A percentile compares a stretch with the other conserved stretches of the same genome.
These are phyloP conservation scores for Alternaria triticimaculans DNA, from an alignment of 2,329 filamentous ascomycete species.

Conservation along the genomic window DNA sequence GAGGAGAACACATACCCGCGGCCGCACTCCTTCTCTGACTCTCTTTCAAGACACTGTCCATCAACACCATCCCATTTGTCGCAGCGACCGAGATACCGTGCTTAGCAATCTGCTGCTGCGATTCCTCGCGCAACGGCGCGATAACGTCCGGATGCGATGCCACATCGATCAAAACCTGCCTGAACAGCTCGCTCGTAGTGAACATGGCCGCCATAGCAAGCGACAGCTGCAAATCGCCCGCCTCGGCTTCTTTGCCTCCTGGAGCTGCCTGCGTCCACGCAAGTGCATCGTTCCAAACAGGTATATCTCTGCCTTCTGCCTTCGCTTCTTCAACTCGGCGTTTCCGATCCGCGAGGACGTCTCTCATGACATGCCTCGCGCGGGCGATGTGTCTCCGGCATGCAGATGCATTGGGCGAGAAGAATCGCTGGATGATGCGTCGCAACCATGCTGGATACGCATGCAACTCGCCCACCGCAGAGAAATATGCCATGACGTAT, in stretches of 20 bases:
- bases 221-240: slow-evolving; percentile 1
- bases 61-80: neutral
- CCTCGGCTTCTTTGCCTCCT: neutral
- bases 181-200: slow-evolving; percentile 1
- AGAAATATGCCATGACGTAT: neutral
- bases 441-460: neutral
- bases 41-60: slow-evolving; percentile 3
- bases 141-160: neutral
- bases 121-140: neutral
- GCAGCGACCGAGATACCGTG: neutral
- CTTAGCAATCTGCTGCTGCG: neutral
- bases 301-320: neutral
- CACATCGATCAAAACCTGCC: neutral
- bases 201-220: neutral
- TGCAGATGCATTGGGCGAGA: neutral
- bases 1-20: neutral
- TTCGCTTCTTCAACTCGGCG: neutral
- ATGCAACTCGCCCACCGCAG: neutral
- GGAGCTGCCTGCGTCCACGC: neutral
- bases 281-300: neutral
- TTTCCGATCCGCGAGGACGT: neutral
- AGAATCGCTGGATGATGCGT: neutral
- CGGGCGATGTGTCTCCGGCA: neutral
- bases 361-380: neutral
- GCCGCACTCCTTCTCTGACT: neutral